Base-by-base conservation (phyloP, 2,329 filamentous ascomycete species). In the Daldinia sp. region DNA sequence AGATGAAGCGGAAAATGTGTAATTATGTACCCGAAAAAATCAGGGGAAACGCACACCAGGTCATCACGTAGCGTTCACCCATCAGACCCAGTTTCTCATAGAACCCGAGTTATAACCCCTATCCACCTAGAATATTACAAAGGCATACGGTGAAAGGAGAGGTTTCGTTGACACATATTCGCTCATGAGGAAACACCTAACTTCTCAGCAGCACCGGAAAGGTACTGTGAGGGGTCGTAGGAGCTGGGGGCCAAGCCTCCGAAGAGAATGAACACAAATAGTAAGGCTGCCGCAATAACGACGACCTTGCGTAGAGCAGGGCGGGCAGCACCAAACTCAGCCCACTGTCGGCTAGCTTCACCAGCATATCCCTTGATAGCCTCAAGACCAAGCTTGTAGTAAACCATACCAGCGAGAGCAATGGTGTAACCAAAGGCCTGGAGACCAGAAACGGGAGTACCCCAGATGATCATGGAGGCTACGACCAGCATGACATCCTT, bases 401-500 rank as follows among this genome's bases (percentile, higher is more conserved):
- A 94, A 73, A 93, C 82, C 82, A 96, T 92, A 76, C 92, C 93
- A 70, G 84, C 86, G 33, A 95, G 88, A 57, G 93, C 92, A 78
- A 95, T 93, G 80, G 86, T 87, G 86, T 95, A 96, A 74, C 93
- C 93, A 78, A 95, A 94, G 79, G 92, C 90, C 84, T 96, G 93
- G 63, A 95, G 87, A 62, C 83, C 83, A 15, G 91, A 89, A 71
- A 95, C 90, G 58, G 90, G 88, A 70, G 92, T 92, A 74, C 88
- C 88, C 90, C 92, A 95, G 80, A 95, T 92, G 72, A 92, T 80
- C 89, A 94, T 93, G 69, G 92, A 94, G 51, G 91, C 91, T 60
- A 85, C 84, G 67, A 96, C 93, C 57, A 96, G 90, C 76, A 96
- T 87, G 66, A 96, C 93, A 81, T 96, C 93, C 87, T 95, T 96